Evolutionary conservation across 352 stramenopile genomes (phyloP).

Genomic region (Phytophthora colocasiae): DNA sequence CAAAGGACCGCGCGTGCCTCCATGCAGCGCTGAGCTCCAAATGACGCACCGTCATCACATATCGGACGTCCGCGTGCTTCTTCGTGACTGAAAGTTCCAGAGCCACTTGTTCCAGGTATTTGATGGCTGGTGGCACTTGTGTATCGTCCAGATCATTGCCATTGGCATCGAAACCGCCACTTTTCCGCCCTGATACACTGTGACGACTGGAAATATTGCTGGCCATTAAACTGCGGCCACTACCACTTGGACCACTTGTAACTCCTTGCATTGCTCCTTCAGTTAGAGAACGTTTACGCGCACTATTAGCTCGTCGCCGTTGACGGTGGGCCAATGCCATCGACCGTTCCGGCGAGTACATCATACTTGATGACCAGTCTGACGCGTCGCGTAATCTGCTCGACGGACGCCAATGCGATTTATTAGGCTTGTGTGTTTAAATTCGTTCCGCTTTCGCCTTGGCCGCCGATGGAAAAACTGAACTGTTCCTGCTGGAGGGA

Average conservation of each 20-base stretch:
- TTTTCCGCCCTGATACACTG: conserved; percentile 37
- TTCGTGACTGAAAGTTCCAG: conserved; percentile 57
- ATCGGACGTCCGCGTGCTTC: conserved; percentile 62
- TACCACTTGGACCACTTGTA: conserved; percentile 19
- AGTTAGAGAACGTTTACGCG: conserved; percentile 36
- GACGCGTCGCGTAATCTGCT: conserved; percentile 25
- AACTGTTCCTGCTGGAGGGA: conserved; percentile 9
- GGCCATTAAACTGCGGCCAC: conserved; percentile 6
- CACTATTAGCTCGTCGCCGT: conserved; percentile 30
- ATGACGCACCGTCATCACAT: conserved; percentile 64
- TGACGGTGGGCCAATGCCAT: conserved; percentile 33
- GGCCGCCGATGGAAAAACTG: neutral
- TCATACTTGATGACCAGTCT: conserved; percentile 25
- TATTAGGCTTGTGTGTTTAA: conserved; percentile 1
- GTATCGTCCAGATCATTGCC: conserved; percentile 38
- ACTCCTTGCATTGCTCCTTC: conserved; percentile 10
- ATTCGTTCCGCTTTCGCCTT: too few species aligned
- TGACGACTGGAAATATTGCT: neutral
- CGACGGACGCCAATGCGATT: conserved; percentile 12
- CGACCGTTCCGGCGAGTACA: conserved; percentile 45
- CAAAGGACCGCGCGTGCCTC: conserved; percentile 62
- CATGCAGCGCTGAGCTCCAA: conserved; percentile 44
- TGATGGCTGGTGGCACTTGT: conserved; percentile 48
- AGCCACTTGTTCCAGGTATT: conserved; percentile 61
- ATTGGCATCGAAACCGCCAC: conserved; percentile 21